Percentiles rank a stretch among this genome's conserved stretches.
Evolutionary conservation across 345 rosid species (phyloP).

Genomic region (Eucalyptus marginata): DNA sequence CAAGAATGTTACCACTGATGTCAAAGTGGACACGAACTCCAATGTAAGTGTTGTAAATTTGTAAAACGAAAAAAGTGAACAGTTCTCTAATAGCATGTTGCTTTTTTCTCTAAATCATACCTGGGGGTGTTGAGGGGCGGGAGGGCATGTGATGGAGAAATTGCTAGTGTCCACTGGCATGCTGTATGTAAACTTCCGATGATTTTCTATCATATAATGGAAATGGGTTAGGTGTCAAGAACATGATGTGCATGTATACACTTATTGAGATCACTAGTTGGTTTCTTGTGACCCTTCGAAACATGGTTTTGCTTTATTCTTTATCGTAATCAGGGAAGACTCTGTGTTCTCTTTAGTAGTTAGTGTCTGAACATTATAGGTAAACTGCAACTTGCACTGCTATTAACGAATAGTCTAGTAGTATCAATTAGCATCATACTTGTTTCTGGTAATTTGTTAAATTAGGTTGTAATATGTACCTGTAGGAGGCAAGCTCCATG

Average conservation of each 20-base stretch:
- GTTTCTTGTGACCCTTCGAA: background rate
- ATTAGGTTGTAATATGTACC: background rate
- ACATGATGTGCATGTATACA: background rate
- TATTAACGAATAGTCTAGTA: background rate
- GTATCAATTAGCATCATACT: background rate
- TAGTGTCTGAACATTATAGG: background rate
- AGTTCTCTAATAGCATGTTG: background rate
- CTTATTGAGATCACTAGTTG: background rate
- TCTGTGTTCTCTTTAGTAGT: background rate
- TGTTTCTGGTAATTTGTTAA: background rate
- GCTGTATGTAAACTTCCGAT: background rate
- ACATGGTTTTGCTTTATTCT: background rate
- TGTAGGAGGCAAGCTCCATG: background rate
- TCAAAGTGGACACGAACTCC: slow-evolving; percentile 72
- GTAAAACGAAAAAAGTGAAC: background rate
- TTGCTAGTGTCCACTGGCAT: background rate
- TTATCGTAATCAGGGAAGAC: background rate
- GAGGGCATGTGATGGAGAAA: background rate
- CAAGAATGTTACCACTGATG: slow-evolving; percentile 72
- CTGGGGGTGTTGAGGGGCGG: background rate
- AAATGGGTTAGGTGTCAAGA: background rate
- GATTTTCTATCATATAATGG: background rate
- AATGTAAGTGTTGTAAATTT: slow-evolving; percentile 14
- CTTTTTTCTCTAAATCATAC: background rate
- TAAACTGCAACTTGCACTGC: background rate